Evolutionary conservation across 768 basidiomycete genomes (phyloP).

Genomic region (Rhodotorula graminis): DNA sequence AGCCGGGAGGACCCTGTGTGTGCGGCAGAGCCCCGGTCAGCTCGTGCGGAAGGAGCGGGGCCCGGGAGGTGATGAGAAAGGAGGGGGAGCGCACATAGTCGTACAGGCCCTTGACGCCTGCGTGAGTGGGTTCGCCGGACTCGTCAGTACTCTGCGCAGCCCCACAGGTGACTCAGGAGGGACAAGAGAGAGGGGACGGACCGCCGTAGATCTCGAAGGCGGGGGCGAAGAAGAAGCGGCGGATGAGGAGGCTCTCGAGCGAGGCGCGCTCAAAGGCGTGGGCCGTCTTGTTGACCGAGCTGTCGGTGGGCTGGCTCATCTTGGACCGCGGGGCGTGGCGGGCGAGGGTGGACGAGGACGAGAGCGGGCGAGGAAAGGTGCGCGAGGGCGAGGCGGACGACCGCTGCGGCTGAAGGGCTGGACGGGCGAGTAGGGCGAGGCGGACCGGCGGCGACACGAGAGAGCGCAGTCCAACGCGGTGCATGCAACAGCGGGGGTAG

Average conservation of each 20-base stretch:
- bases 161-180: no score
- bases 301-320: conserved; percentile 22
- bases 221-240: conserved; percentile 94
- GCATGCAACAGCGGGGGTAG: background rate
- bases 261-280: conserved; percentile 73
- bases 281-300: conserved; percentile 39
- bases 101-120: conserved; percentile 94
- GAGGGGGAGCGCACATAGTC: conserved; percentile 57
- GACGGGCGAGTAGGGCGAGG: no score
- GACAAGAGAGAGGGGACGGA: conserved; percentile 42
- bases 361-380: conserved; percentile 3
- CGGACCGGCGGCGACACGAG: no score
- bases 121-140: background rate
- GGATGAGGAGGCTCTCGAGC: conserved; percentile 77
- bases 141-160: background rate
- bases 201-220: conserved; percentile 99
- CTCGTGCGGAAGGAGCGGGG: background rate
- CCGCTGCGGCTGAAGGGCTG: no score
- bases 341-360: background rate
- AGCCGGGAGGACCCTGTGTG: conserved; percentile 76
- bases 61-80: background rate
- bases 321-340: conserved; percentile 5
- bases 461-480: background rate
- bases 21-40: background rate
- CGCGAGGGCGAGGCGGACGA: no score